A percentile compares a stretch with the other conserved stretches of the same genome.
phyloP scores from a whole-genome alignment of 768 basidiomycete genomes.

The Tylopilus plumbeoviolaceoides region DNA sequence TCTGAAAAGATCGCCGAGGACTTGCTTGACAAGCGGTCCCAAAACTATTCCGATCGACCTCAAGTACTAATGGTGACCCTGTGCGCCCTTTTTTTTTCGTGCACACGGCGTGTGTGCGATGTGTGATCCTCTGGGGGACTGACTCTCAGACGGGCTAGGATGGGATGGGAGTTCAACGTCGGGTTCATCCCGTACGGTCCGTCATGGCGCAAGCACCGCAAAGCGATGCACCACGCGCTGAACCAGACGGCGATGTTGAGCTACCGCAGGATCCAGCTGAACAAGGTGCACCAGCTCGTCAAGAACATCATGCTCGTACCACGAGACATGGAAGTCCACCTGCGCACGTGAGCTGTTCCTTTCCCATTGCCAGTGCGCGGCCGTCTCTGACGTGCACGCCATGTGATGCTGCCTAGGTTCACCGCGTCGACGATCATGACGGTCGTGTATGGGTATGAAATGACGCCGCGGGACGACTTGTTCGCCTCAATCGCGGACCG shows the following conservation, averaged over 20 bases:
- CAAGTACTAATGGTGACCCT: conserved; percentile 21
- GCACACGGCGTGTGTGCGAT: too few species aligned
- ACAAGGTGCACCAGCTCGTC: conserved; percentile 31
- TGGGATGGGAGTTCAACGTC: conserved; percentile 39
- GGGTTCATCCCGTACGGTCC: conserved; percentile 35
- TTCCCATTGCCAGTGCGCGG: too few species aligned
- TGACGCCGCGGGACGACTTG: conserved; percentile 27
- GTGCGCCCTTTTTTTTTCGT: conserved; percentile 5
- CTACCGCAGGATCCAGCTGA: conserved; percentile 32
- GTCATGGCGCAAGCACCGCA: conserved; percentile 36
- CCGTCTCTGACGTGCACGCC: too few species aligned
- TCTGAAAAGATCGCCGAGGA: conserved; percentile 24
- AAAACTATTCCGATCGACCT: conserved; percentile 27
- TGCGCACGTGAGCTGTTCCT: conserved; percentile 12
- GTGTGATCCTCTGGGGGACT: too few species aligned
- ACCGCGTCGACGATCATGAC: conserved; percentile 31
- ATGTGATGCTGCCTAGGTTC: conserved; percentile 11
- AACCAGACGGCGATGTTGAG: conserved; percentile 25
- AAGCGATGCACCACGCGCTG: conserved; percentile 36
- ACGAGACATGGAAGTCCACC: conserved; percentile 23
- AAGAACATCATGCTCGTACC: conserved; percentile 27
- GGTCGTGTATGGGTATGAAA: conserved; percentile 34
- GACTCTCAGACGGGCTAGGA: conserved; percentile 2
- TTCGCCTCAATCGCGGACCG: conserved; percentile 31
- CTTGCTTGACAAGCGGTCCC: conserved; percentile 27